phyloP scores from a whole-genome alignment of 1,284 basidiomycete species.

The Athelia sp. region DNA sequence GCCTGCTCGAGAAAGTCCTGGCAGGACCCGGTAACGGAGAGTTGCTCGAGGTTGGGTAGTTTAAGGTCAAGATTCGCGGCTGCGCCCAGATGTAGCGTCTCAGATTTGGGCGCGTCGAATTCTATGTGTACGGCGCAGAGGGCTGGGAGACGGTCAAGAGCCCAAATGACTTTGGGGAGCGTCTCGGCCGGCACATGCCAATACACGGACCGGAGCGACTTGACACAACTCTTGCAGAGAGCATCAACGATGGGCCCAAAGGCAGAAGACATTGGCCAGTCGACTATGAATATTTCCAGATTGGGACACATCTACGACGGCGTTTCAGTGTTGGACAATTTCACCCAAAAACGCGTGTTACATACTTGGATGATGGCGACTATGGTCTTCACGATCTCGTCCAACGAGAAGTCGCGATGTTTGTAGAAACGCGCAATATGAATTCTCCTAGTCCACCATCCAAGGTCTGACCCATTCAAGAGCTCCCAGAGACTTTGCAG shows the following conservation, averaged over 20 bases:
- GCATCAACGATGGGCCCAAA: conserved; percentile 61
- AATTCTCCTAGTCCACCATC: conserved; percentile 62
- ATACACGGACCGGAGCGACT: conserved; percentile 50
- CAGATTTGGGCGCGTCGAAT: conserved; percentile 31
- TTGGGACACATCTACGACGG: conserved; percentile 57
- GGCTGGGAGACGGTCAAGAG: conserved; percentile 51
- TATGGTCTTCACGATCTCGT: conserved; percentile 11
- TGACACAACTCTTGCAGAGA: conserved; percentile 42
- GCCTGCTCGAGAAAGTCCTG: conserved; percentile 66
- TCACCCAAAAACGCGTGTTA: conserved; percentile 27
- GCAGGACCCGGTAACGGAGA: conserved; percentile 53
- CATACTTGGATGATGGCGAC: neutral
- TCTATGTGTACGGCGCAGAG: conserved; percentile 52
- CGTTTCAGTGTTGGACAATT: too few species aligned
- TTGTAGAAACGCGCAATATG: conserved; percentile 52
- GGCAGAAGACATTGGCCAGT: conserved; percentile 49
- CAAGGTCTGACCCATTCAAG: conserved; percentile 47
- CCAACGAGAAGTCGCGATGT: conserved; percentile 28
- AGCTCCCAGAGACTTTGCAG: conserved; percentile 40
- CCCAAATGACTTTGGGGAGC: conserved; percentile 62
- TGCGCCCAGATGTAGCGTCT: conserved; percentile 43
- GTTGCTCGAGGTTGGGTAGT: conserved; percentile 51
- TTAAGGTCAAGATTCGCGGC: conserved; percentile 52
- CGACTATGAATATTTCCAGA: conserved; percentile 63
- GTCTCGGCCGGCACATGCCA: conserved; percentile 51